Conservation (phyloP, 1,284 basidiomycete genomes). For the Flammula alnicola region DNA sequence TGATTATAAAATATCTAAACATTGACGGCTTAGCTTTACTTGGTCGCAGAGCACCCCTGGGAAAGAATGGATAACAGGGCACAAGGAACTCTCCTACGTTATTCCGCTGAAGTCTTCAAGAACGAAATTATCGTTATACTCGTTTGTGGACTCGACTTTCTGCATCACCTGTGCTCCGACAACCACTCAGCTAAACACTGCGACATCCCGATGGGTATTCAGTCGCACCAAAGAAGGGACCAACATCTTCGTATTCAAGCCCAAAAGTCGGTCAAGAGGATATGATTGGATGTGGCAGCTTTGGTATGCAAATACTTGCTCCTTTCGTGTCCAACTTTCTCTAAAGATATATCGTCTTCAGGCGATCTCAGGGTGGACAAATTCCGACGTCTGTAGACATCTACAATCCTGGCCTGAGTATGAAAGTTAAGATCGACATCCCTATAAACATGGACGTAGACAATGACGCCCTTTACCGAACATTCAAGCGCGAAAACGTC, state of each 20-base stretch:
- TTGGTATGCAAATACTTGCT: constrained; percentile 49
- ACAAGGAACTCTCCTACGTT: constrained; percentile 71
- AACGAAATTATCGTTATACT: constrained; percentile 79
- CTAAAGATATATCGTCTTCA: constrained; percentile 32
- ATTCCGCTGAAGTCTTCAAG: constrained; percentile 64
- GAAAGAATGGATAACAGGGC: constrained; percentile 64
- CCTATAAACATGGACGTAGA: constrained; percentile 50
- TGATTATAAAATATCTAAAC: constrained; percentile 14
- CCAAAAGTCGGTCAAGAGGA: constrained; percentile 70
- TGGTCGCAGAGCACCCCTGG: constrained; percentile 56
- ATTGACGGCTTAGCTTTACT: constrained; percentile 3
- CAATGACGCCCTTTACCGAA: constrained; percentile 35
- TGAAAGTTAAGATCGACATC: constrained; percentile 67
- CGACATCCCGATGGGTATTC: constrained; percentile 49
- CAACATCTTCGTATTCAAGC: constrained; percentile 81
- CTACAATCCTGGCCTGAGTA: constrained; percentile 53
- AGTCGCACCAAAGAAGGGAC: constrained; percentile 62
- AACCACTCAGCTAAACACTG: constrained; percentile 41
- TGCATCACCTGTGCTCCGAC: constrained; percentile 72
- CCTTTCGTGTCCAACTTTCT: constrained; percentile 8
- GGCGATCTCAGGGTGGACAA: constrained; percentile 63
- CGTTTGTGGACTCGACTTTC: constrained; percentile 81
- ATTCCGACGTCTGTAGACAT: constrained; percentile 52
- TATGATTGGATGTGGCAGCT: constrained; percentile 86
- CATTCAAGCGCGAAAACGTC: constrained; percentile 65